phyloP scores from a whole-genome alignment of 306 rosid genomes.

The peach (Prunus persica) region DNA sequence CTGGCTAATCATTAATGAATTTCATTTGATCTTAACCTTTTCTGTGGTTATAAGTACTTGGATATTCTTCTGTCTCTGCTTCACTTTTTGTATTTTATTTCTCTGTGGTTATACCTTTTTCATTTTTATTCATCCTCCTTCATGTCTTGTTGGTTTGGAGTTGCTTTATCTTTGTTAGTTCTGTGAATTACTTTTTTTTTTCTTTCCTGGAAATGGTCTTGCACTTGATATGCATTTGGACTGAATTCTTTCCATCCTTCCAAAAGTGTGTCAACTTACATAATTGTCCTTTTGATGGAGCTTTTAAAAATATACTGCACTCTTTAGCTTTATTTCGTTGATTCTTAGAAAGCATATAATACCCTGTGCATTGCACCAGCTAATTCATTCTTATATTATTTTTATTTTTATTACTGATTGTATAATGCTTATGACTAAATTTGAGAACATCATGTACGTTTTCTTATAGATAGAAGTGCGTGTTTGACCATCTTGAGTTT shows the following conservation, averaged over 20 bases:
- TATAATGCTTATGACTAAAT: too few relatives aligned
- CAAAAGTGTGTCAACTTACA: background rate
- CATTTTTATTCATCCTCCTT: background rate
- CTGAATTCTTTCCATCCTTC: background rate
- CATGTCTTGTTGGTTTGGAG: background rate
- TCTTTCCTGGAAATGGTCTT: background rate
- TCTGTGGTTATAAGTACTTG: background rate
- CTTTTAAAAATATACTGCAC: background rate
- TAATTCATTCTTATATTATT: background rate
- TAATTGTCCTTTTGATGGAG: background rate
- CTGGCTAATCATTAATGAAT: background rate
- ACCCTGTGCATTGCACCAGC: background rate
- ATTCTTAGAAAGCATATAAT: background rate
- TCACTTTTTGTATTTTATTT: background rate
- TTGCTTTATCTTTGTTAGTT: background rate
- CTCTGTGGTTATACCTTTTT: background rate
- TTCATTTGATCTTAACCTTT: background rate
- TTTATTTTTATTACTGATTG: background rate
- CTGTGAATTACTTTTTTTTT: background rate
- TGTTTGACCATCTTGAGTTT: conserved; percentile 21
- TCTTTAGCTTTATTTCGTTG: background rate
- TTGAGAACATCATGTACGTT: background rate
- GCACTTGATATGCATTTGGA: background rate
- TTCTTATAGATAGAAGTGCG: background rate
- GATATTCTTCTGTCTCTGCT: background rate